These are phyloP conservation scores for Tulasnella sp. DNA, from an alignment of 768 basidiomycete genomes.

Conservation along the genomic window DNA sequence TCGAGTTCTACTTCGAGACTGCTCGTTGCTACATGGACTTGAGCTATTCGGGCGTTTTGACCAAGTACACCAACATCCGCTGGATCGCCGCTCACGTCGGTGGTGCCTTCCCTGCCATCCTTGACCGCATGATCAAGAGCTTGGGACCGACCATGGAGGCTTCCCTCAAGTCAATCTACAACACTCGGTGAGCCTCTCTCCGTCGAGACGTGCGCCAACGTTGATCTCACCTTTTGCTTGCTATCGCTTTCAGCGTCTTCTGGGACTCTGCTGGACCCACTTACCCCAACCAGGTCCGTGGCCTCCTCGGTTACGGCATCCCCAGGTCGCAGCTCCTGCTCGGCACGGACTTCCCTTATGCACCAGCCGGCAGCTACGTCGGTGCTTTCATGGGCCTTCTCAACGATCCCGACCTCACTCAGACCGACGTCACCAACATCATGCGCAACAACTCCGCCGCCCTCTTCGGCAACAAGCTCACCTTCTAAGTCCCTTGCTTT, in stretches of 20 bases:
- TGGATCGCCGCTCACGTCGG: slow-evolving; percentile 26
- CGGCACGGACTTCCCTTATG: slow-evolving; percentile 33
- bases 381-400: not conserved
- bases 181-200: slow-evolving; percentile 21
- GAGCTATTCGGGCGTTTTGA: not conserved
- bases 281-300: slow-evolving; percentile 28
- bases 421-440: not conserved
- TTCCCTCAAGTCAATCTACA: slow-evolving; percentile 19
- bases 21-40: slow-evolving; percentile 32
- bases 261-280: slow-evolving; percentile 35
- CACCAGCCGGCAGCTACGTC: slow-evolving; percentile 19
- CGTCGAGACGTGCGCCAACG: not conserved
- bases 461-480: slow-evolving; percentile 27
- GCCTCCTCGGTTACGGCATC: slow-evolving; percentile 27
- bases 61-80: slow-evolving; percentile 30
- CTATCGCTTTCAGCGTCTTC: not conserved
- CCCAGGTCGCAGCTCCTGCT: slow-evolving; percentile 25
- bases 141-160: not conserved
- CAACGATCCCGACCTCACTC: slow-evolving; percentile 15
- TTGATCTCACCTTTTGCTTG: not conserved
- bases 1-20: slow-evolving; percentile 35
- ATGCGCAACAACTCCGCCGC: slow-evolving; percentile 2
- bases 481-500: not conserved
- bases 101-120: slow-evolving; percentile 26
- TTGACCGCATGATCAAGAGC: slow-evolving; percentile 33